A percentile compares a stretch with the other conserved stretches of the same genome.
Evolutionary conservation across 2,329 filamentous ascomycete species (phyloP).

Genomic region (Monosporascus sp.): DNA sequence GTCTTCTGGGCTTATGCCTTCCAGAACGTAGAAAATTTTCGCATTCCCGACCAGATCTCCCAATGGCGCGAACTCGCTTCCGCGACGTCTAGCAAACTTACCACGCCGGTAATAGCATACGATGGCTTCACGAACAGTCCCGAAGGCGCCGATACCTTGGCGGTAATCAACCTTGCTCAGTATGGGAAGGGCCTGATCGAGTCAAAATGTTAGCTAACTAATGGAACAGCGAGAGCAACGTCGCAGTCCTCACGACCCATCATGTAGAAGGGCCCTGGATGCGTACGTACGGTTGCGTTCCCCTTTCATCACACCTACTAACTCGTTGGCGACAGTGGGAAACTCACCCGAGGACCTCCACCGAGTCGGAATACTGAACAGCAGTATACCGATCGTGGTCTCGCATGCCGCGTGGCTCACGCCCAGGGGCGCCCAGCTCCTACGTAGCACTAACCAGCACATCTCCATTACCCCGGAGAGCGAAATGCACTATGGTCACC

Average conservation of each 20-base stretch:
- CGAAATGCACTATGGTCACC: conserved; percentile 55
- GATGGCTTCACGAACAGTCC: too few species aligned
- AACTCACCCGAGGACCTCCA: conserved; percentile 37
- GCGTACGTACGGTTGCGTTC: conserved; percentile 17
- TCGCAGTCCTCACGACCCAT: too few species aligned
- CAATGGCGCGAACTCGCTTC: conserved; percentile 34
- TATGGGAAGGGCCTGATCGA: too few species aligned
- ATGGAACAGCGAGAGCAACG: too few species aligned
- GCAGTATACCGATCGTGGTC: conserved; percentile 44
- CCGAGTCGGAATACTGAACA: conserved; percentile 35
- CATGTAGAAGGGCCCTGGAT: conserved; percentile 34
- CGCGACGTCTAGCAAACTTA: conserved; percentile 22
- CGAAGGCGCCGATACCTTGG: too few species aligned
- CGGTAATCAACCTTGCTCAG: too few species aligned
- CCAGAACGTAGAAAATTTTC: conserved; percentile 29
- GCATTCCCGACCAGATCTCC: conserved; percentile 31
- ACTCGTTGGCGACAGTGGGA: conserved; percentile 9
- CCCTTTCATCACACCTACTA: not conserved
- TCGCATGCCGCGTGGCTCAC: conserved; percentile 45
- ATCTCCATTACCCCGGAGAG: conserved; percentile 55
- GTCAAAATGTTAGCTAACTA: too few species aligned
- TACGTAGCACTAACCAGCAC: conserved; percentile 46
- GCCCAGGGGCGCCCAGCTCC: conserved; percentile 31
- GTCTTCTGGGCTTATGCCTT: conserved; percentile 44
- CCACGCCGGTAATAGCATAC: conserved; percentile 11